Base-by-base conservation (phyloP, 2,329 filamentous ascomycete species). In the Davidsoniella virescens region DNA sequence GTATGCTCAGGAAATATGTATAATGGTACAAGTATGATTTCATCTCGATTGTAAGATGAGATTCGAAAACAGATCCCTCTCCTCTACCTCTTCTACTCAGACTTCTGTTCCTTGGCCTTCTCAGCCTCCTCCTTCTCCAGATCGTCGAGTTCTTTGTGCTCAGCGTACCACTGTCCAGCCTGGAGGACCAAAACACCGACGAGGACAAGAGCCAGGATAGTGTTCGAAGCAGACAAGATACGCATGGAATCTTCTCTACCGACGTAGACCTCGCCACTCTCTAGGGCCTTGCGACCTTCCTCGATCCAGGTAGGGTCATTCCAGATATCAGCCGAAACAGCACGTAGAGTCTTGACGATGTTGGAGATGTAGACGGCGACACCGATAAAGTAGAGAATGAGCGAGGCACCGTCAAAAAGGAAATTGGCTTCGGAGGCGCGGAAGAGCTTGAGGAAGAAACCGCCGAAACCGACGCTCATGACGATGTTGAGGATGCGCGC, bases 131-230 rank as follows among this genome's bases (percentile, higher is more conserved):
- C 70, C 64, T 70, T 66, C 57, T 80, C 75, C 55, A 82, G 72
- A 62, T 78, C 75, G 65, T 95, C 88, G 63, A 88, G 83, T 66
- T 96, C 88, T 69, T 93, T 93, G 62, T 85, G 76, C 74, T 96
- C 88, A 23, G 92, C 92, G 68, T 98, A 98, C 92, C 90, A 96
- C 73, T 96, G 87, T 9, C 92, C 92, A 17, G 87, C 87, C 76
- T 98, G 92, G 61, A 98, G 68, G 33, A 95, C 85, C 56, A 98
- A 64, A 8, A 98, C 85, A 4, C 92, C 92, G 2, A 96, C 81
- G 49, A 98, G 68, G 26, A 98, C 87, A 42, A 98, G 74, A 36
- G 90, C 92, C 52, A 96, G 67, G 62, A 98, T 98, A 2, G 92
- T 96, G 67, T 98, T 94, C 65, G 87, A 94, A 6, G 92, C 92